phyloP scores from a whole-genome alignment of 2,329 filamentous ascomycete genomes.

The Nannizzia gypsea region DNA sequence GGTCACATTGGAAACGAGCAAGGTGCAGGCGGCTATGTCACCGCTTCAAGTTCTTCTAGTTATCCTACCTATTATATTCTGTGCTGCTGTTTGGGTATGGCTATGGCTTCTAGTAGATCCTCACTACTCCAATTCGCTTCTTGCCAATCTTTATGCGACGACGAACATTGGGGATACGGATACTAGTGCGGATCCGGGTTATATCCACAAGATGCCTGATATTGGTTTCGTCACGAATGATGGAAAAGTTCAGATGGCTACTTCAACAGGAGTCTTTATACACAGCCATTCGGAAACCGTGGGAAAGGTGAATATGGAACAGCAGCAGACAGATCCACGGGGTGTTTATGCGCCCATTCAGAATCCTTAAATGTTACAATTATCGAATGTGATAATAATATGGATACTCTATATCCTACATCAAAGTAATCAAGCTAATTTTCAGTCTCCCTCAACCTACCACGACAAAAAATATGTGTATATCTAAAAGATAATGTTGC shows the following conservation, averaged over 20 bases:
- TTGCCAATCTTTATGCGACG: conserved; percentile 12
- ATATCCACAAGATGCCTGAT: conserved; percentile 11
- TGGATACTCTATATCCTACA: not conserved
- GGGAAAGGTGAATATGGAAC: not conserved
- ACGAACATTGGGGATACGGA: conserved; percentile 9
- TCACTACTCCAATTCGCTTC: conserved; percentile 11
- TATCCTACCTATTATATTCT: conserved; percentile 9
- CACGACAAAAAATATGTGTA: too few species aligned
- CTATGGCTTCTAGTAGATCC: conserved; percentile 7
- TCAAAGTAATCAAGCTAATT: too few species aligned
- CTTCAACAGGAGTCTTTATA: conserved; percentile 10
- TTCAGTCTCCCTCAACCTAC: too few species aligned
- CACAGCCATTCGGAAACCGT: conserved; percentile 3
- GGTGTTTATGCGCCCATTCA: conserved; percentile 5
- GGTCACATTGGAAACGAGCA: conserved; percentile 8
- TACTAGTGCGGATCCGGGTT: conserved; percentile 10
- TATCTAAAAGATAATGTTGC: too few species aligned
- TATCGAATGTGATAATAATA: not conserved
- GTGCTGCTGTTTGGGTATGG: conserved; percentile 7
- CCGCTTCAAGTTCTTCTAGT: conserved; percentile 11
- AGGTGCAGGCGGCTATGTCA: conserved; percentile 10
- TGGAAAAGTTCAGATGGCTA: conserved; percentile 8
- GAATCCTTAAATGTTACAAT: not conserved
- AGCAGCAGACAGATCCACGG: conserved; percentile 2
- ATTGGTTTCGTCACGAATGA: conserved; percentile 10